Percentiles rank a stretch among this genome's conserved stretches.
Evolutionary conservation across 2,329 filamentous ascomycete genomes (phyloP).

Genomic region (Thielaviopsis cerberus): DNA sequence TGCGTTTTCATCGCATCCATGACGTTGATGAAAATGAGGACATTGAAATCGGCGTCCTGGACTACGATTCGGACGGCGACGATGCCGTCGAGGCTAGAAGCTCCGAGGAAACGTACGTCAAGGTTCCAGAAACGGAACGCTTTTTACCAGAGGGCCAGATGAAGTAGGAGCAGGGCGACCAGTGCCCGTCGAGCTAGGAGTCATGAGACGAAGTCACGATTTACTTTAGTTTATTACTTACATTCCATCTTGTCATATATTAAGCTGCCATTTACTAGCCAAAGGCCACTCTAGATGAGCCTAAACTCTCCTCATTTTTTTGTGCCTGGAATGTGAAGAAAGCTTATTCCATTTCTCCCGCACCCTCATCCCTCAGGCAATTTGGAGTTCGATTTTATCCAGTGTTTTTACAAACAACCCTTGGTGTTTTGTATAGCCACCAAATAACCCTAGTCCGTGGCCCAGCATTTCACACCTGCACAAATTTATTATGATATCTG

Average conservation of each 20-base stretch:
- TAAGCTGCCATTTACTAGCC: background rate
- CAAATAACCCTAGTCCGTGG: background rate
- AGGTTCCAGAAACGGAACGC: background rate
- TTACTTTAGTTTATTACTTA: background rate
- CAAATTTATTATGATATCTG: background rate
- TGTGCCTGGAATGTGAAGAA: background rate
- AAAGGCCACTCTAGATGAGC: background rate
- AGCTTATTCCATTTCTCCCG: background rate
- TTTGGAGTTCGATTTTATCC: background rate
- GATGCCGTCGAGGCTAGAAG: background rate
- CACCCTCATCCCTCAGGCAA: background rate
- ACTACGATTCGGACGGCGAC: background rate
- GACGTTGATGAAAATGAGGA: background rate
- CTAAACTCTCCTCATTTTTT: background rate
- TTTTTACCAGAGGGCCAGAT: background rate
- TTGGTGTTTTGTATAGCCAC: background rate
- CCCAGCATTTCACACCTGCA: background rate
- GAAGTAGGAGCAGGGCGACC: background rate
- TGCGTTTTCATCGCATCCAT: background rate
- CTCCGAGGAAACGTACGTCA: background rate
- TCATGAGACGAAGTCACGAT: background rate
- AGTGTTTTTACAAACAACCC: background rate
- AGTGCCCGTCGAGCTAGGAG: background rate
- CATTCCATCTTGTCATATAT: background rate
- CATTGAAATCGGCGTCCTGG: background rate